Evolutionary conservation across 305 asterid genomes (phyloP).

Genomic region (Fraxinus velutina): DNA sequence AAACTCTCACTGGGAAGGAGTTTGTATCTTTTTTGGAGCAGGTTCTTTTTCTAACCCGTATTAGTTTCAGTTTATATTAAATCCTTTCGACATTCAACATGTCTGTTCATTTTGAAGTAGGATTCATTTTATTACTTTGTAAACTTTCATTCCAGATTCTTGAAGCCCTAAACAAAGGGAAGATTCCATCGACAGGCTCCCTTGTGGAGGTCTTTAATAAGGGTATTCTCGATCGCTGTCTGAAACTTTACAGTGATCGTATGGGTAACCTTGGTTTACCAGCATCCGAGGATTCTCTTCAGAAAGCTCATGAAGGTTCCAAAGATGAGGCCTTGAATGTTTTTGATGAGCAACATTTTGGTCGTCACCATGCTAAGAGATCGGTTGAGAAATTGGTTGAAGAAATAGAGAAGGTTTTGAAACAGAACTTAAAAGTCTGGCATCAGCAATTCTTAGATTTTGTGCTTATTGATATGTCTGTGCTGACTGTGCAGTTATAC

Average conservation of each 20-base stretch:
- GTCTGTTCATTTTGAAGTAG: background rate
- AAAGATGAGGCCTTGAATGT: conserved; percentile 55
- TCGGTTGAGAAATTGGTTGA: conserved; percentile 76
- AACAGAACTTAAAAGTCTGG: conserved; percentile 6
- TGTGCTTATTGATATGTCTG: conserved; percentile 29
- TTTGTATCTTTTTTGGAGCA: no score
- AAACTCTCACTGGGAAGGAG: no score
- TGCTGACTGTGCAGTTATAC: conserved; percentile 47
- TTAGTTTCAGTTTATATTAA: conserved; percentile 22
- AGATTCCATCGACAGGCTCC: conserved; percentile 96
- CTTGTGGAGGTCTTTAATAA: conserved; percentile 95
- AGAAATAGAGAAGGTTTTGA: conserved; percentile 69
- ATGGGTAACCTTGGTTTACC: conserved; percentile 61
- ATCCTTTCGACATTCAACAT: background rate
- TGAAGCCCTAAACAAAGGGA: conserved; percentile 97
- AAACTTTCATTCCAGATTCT: conserved; percentile 62
- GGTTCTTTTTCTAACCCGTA: no score
- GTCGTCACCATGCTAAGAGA: conserved; percentile 87
- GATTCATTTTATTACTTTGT: conserved; percentile 7
- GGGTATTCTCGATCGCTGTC: conserved; percentile 78
- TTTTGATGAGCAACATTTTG: conserved; percentile 95
- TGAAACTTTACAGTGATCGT: conserved; percentile 57
- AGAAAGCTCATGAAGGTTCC: conserved; percentile 55
- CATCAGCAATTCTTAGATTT: background rate
- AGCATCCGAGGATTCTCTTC: conserved; percentile 56